Evolutionary conservation across 2,329 filamentous ascomycete genomes (phyloP).

Genomic region (Scedosporium boydii): DNA sequence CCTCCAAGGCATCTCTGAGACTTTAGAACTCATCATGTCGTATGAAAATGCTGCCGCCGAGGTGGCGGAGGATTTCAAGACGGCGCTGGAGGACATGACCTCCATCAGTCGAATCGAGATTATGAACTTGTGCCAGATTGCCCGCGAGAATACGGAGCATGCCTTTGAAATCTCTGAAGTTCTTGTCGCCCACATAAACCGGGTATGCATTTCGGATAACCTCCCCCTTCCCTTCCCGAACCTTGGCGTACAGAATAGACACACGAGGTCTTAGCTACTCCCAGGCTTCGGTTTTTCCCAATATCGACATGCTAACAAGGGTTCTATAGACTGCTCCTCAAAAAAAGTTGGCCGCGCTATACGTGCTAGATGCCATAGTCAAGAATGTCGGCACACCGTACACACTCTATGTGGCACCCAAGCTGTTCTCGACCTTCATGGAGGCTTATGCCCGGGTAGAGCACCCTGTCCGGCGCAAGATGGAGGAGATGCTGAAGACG

Average conservation of each 20-base stretch:
- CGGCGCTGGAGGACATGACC: slow-evolving; percentile 83
- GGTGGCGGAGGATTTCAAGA: slow-evolving; percentile 90
- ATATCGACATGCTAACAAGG: not conserved
- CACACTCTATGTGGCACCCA: slow-evolving; percentile 85
- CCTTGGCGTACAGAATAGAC: not conserved
- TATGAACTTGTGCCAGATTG: slow-evolving; percentile 93
- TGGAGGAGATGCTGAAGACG: slow-evolving; percentile 95
- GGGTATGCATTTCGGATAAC: slow-evolving; percentile 51
- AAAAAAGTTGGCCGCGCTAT: slow-evolving; percentile 90
- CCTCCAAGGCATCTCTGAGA: not conserved
- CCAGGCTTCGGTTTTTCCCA: not conserved
- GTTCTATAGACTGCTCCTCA: slow-evolving; percentile 64
- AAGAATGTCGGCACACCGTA: slow-evolving; percentile 99
- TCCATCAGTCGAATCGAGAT: slow-evolving; percentile 92
- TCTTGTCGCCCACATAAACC: slow-evolving; percentile 85
- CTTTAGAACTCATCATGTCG: slow-evolving; percentile 3
- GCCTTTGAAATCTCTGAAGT: slow-evolving; percentile 86
- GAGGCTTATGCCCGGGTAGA: slow-evolving; percentile 90
- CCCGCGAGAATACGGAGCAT: slow-evolving; percentile 93
- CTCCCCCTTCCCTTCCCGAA: slow-evolving; percentile 7
- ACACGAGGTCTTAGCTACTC: not conserved
- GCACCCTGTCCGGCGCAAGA: slow-evolving; percentile 69
- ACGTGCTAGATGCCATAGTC: slow-evolving; percentile 94
- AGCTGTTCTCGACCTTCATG: slow-evolving; percentile 93
- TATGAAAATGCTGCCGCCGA: slow-evolving; percentile 31